Evolutionary conservation across 2,329 filamentous ascomycete species (phyloP), one percentile per base, ranked within the genome.

Genomic region (Pestalotiopsis sp.): DNA sequence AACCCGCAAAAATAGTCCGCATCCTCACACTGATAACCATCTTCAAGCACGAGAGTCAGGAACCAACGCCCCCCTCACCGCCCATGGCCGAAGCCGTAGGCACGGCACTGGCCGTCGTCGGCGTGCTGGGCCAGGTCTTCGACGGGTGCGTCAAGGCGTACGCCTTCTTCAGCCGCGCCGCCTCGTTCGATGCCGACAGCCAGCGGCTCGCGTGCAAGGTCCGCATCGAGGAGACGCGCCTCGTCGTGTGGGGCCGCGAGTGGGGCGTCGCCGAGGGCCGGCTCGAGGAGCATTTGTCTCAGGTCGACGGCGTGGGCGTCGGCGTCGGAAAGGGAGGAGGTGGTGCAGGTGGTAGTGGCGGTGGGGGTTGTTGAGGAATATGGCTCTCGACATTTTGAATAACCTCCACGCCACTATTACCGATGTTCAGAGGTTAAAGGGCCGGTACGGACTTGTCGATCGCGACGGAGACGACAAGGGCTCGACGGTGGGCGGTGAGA

Each of bases 201-300:
- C 80, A 83, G 73, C 79, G 80, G 52, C 75, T 85, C 39, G 74
- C 83, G 58, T 84, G 83, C 76, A 85, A 85, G 72, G 81, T 85
- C 67, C 80, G 82, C 64, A 85, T 85, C 72, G 83, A 85, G 75
- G 83, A 85, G 79, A 84, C 83, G 81, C 79, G 83, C 3, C 77
- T 85, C 45, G 74, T 82, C 38, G 81, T 84, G 68, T 85, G 83
- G 83, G 83, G 83, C 20, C 75, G 83, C 39, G 81, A 84, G 71
- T 85, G 83, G 83, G 83, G 83, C 27, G 82, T 85, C 41, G 78
- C 81, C 11, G 83, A 85, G 74, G 83, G 83, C 4, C 76, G 71
- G 64, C 75, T 85, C 1, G 83, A 85, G 73, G 79, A 78, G 41
- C 81, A 83, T 68, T 76, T 84, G 9, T 55, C 38, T 39, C 74